Percentiles rank a stretch among this genome's conserved stretches.
Conservation (phyloP, 2,329 filamentous ascomycete species). For the Pezizomycotina sp. region DNA sequence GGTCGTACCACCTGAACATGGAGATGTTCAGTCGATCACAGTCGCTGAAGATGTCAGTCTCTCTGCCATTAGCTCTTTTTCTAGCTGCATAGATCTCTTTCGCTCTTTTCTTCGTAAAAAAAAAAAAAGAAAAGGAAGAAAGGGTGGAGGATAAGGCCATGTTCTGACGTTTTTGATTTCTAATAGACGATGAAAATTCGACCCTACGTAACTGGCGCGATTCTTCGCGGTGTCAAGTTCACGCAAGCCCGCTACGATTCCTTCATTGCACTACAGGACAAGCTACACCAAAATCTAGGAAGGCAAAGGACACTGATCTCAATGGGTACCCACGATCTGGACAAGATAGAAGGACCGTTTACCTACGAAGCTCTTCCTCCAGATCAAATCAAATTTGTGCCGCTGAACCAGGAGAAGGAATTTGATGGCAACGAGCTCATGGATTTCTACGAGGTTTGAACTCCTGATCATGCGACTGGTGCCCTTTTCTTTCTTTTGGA, state of each 20-base stretch:
- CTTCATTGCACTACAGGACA: constrained; percentile 95
- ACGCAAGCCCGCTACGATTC: constrained; percentile 82
- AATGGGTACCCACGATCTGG: constrained; percentile 91
- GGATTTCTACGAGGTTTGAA: constrained; percentile 60
- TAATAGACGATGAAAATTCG: constrained; percentile 55
- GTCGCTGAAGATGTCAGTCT: constrained; percentile 45
- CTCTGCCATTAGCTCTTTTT: not conserved
- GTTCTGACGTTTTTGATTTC: constrained; percentile 2
- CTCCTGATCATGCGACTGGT: not conserved
- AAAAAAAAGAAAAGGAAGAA: not conserved
- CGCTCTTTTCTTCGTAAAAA: constrained; percentile 29
- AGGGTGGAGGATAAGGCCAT: not conserved
- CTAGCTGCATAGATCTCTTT: not conserved
- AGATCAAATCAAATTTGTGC: constrained; percentile 79
- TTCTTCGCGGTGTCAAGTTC: constrained; percentile 82
- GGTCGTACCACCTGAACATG: constrained; percentile 53
- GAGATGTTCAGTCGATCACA: constrained; percentile 62
- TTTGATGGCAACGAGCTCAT: constrained; percentile 83
- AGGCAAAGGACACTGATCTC: constrained; percentile 86
- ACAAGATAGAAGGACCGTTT: constrained; percentile 86
- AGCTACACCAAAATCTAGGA: constrained; percentile 90
- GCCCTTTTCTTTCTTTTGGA: constrained; percentile 3
- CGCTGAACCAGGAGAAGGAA: constrained; percentile 77
- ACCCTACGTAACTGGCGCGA: constrained; percentile 74
- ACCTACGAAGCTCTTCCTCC: constrained; percentile 85